These are phyloP conservation scores for Chrysanthemum makinoi DNA, from an alignment of 129 eudicot species.

Conservation along the genomic window DNA sequence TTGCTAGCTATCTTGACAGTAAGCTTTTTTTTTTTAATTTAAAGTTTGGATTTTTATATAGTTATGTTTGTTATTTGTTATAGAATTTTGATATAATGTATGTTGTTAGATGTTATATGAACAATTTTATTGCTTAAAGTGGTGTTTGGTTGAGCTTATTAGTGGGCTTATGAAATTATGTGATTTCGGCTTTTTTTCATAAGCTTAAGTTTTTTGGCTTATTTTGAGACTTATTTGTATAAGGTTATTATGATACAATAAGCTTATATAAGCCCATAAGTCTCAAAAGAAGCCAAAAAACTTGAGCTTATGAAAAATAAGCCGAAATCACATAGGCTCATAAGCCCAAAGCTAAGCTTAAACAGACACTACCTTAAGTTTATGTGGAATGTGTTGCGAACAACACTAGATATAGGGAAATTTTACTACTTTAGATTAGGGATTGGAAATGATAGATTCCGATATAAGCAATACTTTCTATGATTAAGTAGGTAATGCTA, in stretches of 20 bases:
- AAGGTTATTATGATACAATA: too few species aligned
- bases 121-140: neutral
- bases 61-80: neutral
- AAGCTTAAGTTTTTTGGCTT: too few species aligned
- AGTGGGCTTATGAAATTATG: neutral
- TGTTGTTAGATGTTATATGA: neutral
- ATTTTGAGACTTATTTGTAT: too few species aligned
- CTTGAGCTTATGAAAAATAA: too few species aligned
- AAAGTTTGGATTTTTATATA: neutral
- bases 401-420: too few species aligned
- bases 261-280: too few species aligned
- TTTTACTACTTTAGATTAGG: too few species aligned
- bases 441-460: neutral
- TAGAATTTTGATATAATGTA: neutral
- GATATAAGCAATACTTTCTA: neutral
- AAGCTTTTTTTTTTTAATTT: slow-evolving; percentile 16
- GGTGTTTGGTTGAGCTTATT: neutral
- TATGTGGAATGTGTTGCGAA: too few species aligned
- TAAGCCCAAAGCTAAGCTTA: too few species aligned
- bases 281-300: too few species aligned
- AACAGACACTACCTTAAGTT: too few species aligned
- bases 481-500: neutral
- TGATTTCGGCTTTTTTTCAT: neutral
- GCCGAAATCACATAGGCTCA: too few species aligned
- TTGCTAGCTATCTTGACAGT: slow-evolving; percentile 96